Evolutionary conservation across 805 yeast genomes (phyloP).

Genomic region (Monosporozyma unispora): DNA sequence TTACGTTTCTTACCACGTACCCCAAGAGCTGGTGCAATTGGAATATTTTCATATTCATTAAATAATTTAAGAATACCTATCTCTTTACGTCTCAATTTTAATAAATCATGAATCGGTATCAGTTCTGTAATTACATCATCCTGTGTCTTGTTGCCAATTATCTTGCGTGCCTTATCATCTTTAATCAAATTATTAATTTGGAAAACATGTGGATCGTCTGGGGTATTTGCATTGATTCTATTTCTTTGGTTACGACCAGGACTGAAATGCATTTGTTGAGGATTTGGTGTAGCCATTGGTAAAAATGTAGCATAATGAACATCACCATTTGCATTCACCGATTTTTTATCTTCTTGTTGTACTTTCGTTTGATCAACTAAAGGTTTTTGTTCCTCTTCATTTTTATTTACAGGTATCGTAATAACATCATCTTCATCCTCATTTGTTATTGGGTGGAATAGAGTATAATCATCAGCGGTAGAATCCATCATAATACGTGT

Average conservation of each 20-base stretch:
- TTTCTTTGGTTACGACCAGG: background rate
- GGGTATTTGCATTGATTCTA: background rate
- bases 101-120: constrained; percentile 15
- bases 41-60: constrained; percentile 29
- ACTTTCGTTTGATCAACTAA: too few relatives aligned
- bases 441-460: background rate
- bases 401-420: background rate
- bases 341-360: background rate
- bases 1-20: constrained; percentile 30
- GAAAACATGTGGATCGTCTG: background rate
- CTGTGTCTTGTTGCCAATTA: constrained; percentile 14
- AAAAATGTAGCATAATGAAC: background rate
- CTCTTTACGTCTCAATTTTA: constrained; percentile 19
- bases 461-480: background rate
- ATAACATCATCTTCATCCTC: background rate
- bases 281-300: background rate
- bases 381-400: too few relatives aligned
- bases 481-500: too few relatives aligned
- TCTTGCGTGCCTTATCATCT: background rate
- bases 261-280: background rate
- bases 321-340: background rate
- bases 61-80: constrained; percentile 28
- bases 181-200: constrained; percentile 1
- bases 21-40: constrained; percentile 30
- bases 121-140: constrained; percentile 18